Evolutionary conservation across 306 rosid genomes (phyloP).

Genomic region (Sophora flavescens): DNA sequence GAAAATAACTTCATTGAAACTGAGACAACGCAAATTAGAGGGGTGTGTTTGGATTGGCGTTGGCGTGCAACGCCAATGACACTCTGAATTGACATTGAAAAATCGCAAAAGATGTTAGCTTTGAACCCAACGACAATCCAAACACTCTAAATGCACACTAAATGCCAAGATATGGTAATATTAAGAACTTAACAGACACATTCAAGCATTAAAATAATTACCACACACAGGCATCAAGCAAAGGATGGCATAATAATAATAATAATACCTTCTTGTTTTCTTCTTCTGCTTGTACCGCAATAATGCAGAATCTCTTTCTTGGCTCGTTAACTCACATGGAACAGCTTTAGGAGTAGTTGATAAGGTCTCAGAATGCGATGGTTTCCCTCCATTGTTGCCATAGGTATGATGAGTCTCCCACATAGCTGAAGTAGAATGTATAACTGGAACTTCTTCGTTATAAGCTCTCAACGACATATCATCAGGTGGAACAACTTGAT

Average conservation of each 20-base stretch:
- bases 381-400: constrained; percentile 44
- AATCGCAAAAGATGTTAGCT: too few species aligned
- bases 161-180: too few species aligned
- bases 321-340: constrained; percentile 64
- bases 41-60: too few species aligned
- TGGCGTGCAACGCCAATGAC: too few species aligned
- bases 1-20: neutral
- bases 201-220: constrained; percentile 14
- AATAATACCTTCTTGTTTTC: constrained; percentile 95
- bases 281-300: constrained; percentile 90
- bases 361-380: constrained; percentile 47
- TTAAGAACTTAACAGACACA: too few species aligned
- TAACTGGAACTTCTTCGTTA: constrained; percentile 56
- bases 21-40: neutral
- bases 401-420: constrained; percentile 45
- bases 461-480: constrained; percentile 42
- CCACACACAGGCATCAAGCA: neutral
- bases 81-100: too few species aligned
- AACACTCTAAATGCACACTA: too few species aligned
- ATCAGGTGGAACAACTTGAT: constrained; percentile 56
- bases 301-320: constrained; percentile 82
- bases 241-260: constrained; percentile 45
- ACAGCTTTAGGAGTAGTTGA: constrained; percentile 54
- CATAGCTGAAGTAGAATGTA: constrained; percentile 43
- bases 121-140: too few species aligned